Conservation (phyloP, 345 rosid species). For the Lepidium aucheri region DNA sequence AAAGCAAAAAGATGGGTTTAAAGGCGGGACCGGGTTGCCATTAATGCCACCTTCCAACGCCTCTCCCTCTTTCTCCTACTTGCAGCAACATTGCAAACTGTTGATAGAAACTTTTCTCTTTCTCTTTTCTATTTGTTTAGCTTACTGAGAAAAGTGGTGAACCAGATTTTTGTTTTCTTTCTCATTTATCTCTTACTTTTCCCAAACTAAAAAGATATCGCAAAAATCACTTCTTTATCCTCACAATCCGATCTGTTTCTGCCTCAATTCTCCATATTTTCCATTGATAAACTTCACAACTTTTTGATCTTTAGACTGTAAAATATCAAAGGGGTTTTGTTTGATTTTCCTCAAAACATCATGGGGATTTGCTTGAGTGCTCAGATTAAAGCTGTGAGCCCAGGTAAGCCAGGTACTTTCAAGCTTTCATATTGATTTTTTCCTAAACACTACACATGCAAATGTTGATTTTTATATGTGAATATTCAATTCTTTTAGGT, state of each 20-base stretch:
- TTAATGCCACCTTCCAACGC: slow-evolving; percentile 26
- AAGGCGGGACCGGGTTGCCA: slow-evolving; percentile 28
- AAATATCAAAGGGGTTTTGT: slow-evolving; percentile 21
- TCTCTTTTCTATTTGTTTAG: slow-evolving; percentile 1
- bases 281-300: slow-evolving; percentile 1
- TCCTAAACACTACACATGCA: not conserved
- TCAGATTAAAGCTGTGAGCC: slow-evolving; percentile 80
- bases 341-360: slow-evolving; percentile 1
- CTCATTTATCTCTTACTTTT: not conserved
- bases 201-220: not conserved
- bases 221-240: not conserved
- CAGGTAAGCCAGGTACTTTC: slow-evolving; percentile 52
- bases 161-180: not conserved
- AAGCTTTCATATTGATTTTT: not conserved
- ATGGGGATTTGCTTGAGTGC: slow-evolving; percentile 96
- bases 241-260: slow-evolving; percentile 33
- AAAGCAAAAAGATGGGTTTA: slow-evolving; percentile 2
- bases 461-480: not conserved
- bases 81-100: slow-evolving; percentile 12
- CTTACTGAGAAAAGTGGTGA: slow-evolving; percentile 12
- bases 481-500: not conserved
- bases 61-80: slow-evolving; percentile 8
- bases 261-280: not conserved
- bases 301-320: not conserved
- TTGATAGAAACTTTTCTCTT: not conserved